Evolutionary conservation across 2,329 filamentous ascomycete genomes (phyloP).

Genomic region (Exophiala calicioides): DNA sequence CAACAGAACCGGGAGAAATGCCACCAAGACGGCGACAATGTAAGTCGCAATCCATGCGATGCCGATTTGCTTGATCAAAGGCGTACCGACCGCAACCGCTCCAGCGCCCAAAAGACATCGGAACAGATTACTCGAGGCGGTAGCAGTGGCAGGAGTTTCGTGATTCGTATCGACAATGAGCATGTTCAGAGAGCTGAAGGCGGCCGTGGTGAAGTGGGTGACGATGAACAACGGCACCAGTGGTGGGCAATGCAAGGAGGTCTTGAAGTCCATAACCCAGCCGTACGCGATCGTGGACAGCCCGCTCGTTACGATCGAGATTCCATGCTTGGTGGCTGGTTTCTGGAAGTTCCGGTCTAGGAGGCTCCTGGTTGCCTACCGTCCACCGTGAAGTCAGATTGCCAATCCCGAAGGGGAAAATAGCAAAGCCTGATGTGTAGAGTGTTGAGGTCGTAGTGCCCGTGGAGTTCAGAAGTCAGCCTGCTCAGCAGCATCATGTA

Average conservation of each 20-base stretch:
- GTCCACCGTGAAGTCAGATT: constrained; percentile 43
- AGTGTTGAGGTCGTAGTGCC: constrained; percentile 42
- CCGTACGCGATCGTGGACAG: constrained; percentile 42
- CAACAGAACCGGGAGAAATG: too few species aligned
- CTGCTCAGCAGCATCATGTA: constrained; percentile 47
- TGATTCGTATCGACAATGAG: constrained; percentile 18
- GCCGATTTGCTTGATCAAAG: too few species aligned
- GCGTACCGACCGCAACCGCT: too few species aligned
- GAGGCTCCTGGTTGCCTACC: constrained; percentile 42
- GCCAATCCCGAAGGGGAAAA: constrained; percentile 45
- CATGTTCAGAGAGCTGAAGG: constrained; percentile 10
- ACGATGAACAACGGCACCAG: constrained; percentile 25
- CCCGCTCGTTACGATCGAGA: constrained; percentile 38
- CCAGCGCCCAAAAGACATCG: too few species aligned
- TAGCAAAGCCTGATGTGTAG: constrained; percentile 47
- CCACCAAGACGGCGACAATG: too few species aligned
- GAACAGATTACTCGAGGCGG: constrained; percentile 38
- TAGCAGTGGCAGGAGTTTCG: constrained; percentile 34
- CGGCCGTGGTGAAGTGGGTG: constrained; percentile 3
- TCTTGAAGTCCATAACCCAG: constrained; percentile 41
- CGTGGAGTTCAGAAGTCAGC: constrained; percentile 40
- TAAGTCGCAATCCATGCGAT: too few species aligned
- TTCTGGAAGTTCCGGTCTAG: constrained; percentile 35
- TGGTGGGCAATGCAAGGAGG: constrained; percentile 39
- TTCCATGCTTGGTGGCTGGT: constrained; percentile 47